phyloP scores from a whole-genome alignment of 805 yeast genomes.

The Lachancea lanzarotensis region DNA sequence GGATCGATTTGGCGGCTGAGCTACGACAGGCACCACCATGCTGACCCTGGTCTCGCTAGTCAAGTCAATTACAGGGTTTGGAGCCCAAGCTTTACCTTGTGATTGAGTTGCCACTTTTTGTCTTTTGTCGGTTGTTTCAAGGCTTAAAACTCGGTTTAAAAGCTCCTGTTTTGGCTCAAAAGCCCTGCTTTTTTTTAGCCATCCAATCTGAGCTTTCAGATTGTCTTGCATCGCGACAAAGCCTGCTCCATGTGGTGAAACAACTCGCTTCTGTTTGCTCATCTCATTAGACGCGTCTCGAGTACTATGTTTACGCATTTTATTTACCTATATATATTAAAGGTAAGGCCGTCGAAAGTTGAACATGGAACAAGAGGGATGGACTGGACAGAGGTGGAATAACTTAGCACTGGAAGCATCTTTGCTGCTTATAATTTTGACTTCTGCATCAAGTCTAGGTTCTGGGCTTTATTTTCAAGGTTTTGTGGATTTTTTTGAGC shows the following conservation, averaged over 20 bases:
- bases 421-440: too few species aligned
- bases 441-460: too few species aligned
- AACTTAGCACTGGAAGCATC: too few species aligned
- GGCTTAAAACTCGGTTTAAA: not conserved
- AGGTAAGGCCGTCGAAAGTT: not conserved
- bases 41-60: not conserved
- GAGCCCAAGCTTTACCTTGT: not conserved
- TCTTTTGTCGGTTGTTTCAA: conserved; percentile 1
- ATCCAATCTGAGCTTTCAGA: conserved; percentile 5
- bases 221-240: conserved; percentile 5
- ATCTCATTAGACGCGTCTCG: too few species aligned
- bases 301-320: not conserved
- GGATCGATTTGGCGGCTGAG: not conserved
- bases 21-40: not conserved
- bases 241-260: not conserved
- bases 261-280: too few species aligned
- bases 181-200: conserved; percentile 6
- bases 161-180: conserved; percentile 6
- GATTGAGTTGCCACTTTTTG: conserved; percentile 1
- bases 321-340: not conserved
- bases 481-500: too few species aligned
- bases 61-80: not conserved
- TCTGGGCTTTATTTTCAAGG: too few species aligned
- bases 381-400: too few species aligned
- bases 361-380: not conserved